Percentiles rank a stretch among this genome's conserved stretches.
Conservation (phyloP, 371 early-diverging fungal species). For the Actinomucor elegans region DNA sequence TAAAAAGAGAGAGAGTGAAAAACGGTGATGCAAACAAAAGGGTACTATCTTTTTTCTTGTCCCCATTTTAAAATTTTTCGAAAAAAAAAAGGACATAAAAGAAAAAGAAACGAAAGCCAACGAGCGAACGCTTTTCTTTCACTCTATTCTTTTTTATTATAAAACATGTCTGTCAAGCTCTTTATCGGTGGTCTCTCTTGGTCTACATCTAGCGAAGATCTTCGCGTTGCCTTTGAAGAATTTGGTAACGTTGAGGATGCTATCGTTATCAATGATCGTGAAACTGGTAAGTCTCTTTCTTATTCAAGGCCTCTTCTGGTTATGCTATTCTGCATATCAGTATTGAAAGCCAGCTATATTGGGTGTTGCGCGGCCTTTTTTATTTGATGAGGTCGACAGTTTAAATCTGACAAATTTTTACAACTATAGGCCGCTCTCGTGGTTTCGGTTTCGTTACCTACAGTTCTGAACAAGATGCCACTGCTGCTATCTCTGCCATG, state of each 20-base stretch:
- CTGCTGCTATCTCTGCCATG: background rate
- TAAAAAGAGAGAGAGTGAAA: too few relatives aligned
- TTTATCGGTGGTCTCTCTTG: constrained; percentile 74
- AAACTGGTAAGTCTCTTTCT: constrained; percentile 8
- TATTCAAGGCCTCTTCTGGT: too few relatives aligned
- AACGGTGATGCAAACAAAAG: too few relatives aligned
- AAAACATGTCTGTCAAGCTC: constrained; percentile 41
- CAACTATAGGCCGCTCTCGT: background rate
- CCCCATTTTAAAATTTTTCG: too few relatives aligned
- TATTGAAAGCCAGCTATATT: too few relatives aligned
- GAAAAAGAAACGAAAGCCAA: too few relatives aligned
- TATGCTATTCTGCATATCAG: too few relatives aligned
- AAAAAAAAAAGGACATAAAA: too few relatives aligned
- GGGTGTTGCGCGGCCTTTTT: too few relatives aligned
- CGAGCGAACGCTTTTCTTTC: too few relatives aligned
- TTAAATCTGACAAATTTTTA: too few relatives aligned
- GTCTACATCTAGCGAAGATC: constrained; percentile 14
- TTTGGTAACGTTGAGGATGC: background rate
- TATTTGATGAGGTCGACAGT: too few relatives aligned
- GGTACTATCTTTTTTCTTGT: constrained; percentile 3
- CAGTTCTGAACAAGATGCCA: background rate
- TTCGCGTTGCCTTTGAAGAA: background rate
- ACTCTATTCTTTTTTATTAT: background rate
- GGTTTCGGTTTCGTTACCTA: constrained; percentile 1
- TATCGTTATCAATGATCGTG: constrained; percentile 2